phyloP scores from a whole-genome alignment of 2,329 filamentous ascomycete genomes.

The Curvularia sp. region DNA sequence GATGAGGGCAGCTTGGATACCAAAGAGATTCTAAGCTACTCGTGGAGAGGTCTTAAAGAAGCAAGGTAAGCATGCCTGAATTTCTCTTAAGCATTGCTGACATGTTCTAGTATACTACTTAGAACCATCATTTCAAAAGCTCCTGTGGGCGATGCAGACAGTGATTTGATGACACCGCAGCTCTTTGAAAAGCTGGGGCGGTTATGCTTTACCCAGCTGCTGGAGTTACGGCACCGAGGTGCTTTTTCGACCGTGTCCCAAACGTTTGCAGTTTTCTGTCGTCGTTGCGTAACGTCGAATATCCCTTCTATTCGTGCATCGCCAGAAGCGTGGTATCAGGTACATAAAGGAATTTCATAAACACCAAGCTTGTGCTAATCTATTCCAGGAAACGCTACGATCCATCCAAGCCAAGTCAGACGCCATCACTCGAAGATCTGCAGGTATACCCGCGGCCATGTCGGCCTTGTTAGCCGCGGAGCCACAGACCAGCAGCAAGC shows the following conservation, averaged over 20 bases:
- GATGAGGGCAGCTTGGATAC: slow-evolving; percentile 75
- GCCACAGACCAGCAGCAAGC: slow-evolving; percentile 60
- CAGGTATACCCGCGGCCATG: slow-evolving; percentile 87
- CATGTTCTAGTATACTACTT: slow-evolving; percentile 70
- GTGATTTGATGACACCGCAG: slow-evolving; percentile 39
- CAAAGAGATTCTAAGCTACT: slow-evolving; percentile 92
- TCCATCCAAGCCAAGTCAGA: slow-evolving; percentile 79
- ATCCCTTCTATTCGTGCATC: slow-evolving; percentile 56
- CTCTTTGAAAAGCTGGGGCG: slow-evolving; percentile 73
- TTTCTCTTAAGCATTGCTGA: neutral
- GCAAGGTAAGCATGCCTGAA: slow-evolving; percentile 68
- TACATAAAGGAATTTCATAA: slow-evolving; percentile 14
- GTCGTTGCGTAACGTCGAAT: slow-evolving; percentile 63
- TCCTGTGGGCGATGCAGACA: slow-evolving; percentile 37
- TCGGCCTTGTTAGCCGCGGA: slow-evolving; percentile 79
- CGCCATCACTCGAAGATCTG: slow-evolving; percentile 84
- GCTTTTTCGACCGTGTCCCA: slow-evolving; percentile 93
- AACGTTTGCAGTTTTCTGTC: slow-evolving; percentile 85
- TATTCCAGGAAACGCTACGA: slow-evolving; percentile 64
- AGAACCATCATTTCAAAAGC: slow-evolving; percentile 54
- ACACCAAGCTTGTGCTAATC: slow-evolving; percentile 5
- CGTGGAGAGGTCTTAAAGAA: slow-evolving; percentile 93
- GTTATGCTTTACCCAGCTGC: slow-evolving; percentile 81
- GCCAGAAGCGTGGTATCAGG: slow-evolving; percentile 72
- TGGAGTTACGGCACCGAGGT: slow-evolving; percentile 84